Evolutionary conservation across 495 filamentous ascomycete species (phyloP).

Genomic region (Aspergillus conjunctus): DNA sequence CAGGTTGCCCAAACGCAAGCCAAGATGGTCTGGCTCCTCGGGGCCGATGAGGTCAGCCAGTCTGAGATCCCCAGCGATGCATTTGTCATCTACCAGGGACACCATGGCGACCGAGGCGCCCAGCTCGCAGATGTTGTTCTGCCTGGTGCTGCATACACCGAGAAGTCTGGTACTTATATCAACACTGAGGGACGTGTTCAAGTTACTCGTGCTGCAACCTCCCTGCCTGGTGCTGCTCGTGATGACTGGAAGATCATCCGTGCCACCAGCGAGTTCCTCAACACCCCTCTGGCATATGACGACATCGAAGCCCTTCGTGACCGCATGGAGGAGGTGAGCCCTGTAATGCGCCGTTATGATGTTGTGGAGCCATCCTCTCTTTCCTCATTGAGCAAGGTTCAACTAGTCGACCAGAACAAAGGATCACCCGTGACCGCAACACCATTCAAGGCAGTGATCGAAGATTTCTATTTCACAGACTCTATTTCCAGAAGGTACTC

Average conservation of each 20-base stretch:
- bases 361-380: constrained; percentile 78
- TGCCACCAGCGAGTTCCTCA: constrained; percentile 87
- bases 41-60: constrained; percentile 84
- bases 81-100: constrained; percentile 96
- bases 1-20: constrained; percentile 77
- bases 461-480: constrained; percentile 98
- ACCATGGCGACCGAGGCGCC: constrained; percentile 93
- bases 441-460: constrained; percentile 78
- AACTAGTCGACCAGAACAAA: constrained; percentile 95
- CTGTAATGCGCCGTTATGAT: constrained; percentile 85
- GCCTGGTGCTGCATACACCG: constrained; percentile 91
- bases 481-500: constrained; percentile 87
- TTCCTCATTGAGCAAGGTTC: constrained; percentile 76
- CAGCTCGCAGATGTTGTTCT: constrained; percentile 92
- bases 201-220: constrained; percentile 84
- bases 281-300: constrained; percentile 84
- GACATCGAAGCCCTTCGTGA: constrained; percentile 83
- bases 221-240: constrained; percentile 80
- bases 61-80: constrained; percentile 88
- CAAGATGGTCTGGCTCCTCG: constrained; percentile 96
- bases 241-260: constrained; percentile 99
- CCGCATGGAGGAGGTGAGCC: constrained; percentile 93
- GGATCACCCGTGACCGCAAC: constrained; percentile 65
- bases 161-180: constrained; percentile 95
- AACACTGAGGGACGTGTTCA: constrained; percentile 97